Percentiles rank a stretch among this genome's conserved stretches.
Evolutionary conservation across 208 protist genomes (phyloP).

Genomic region (Crithidia brevicula): DNA sequence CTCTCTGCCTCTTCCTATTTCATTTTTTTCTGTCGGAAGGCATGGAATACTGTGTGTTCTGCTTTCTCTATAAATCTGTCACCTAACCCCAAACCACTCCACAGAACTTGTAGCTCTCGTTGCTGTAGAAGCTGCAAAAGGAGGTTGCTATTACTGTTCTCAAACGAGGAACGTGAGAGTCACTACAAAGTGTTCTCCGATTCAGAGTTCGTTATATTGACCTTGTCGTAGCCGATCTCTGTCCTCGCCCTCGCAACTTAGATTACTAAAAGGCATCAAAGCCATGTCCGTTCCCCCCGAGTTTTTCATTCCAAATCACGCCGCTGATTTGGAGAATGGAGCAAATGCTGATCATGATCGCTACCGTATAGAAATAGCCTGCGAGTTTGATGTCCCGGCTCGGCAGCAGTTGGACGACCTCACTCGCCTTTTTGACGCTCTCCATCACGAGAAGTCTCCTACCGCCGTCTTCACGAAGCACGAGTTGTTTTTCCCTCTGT

Average conservation of each 20-base stretch:
- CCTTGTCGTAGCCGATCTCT: not conserved
- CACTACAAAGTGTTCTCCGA: too few relatives aligned
- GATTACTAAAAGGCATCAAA: not conserved
- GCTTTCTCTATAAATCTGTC: too few relatives aligned
- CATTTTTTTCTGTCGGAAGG: too few relatives aligned
- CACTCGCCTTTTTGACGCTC: conserved; percentile 74
- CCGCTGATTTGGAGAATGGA: conserved; percentile 67
- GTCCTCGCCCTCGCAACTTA: not conserved
- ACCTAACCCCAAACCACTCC: too few relatives aligned
- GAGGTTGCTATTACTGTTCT: not conserved
- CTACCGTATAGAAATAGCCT: conserved; percentile 55
- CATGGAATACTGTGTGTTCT: too few relatives aligned
- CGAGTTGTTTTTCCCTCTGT: conserved; percentile 73
- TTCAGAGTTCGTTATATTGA: too few relatives aligned
- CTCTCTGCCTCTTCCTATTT: too few relatives aligned
- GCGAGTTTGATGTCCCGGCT: conserved; percentile 77
- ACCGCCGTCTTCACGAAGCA: conserved; percentile 78
- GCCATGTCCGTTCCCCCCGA: conserved; percentile 59
- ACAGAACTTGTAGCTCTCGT: too few relatives aligned
- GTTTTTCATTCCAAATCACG: conserved; percentile 75
- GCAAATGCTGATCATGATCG: conserved; percentile 41
- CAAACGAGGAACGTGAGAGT: too few relatives aligned
- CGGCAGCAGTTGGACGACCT: conserved; percentile 85
- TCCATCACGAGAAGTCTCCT: conserved; percentile 83
- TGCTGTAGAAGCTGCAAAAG: too few relatives aligned